Evolutionary conservation across 208 protist genomes (phyloP), one percentile per base, ranked within the genome.

Genomic region (Wallacemonas sp.): DNA sequence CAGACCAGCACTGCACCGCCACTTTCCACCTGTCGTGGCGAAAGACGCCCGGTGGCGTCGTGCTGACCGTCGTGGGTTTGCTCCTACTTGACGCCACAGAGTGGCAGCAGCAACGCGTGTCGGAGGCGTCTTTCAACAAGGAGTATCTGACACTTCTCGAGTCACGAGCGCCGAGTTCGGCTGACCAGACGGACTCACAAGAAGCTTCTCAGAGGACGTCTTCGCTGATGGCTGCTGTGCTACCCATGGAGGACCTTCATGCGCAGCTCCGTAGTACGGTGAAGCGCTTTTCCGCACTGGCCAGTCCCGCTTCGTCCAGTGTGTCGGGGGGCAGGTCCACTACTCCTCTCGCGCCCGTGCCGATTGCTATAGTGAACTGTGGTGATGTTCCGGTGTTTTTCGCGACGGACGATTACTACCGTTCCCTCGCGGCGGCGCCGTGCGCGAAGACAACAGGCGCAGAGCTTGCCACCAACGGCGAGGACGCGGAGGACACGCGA

Each of bases 81-180:
- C 44, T 86, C 19, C 72, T 71, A 0, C 41, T 38, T 4, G 39
- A 34, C 13, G 70, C 81, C 33, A 80, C 81, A 12, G 66, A 73
- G 12, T 48, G 71, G 36, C 76, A 87, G 41, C 79, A 83, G 65
- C 67, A 76, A 59, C 46, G 64, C 21, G 81, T 92, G 42, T 80
- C 71, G 8, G 68, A 75, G 33, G 32, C 34, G 0, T 50, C 62
- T n/a, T 89, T 78, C 71, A 54, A 78, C 69, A 55, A 45, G 4
- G 52, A 63, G 44, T 70, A 77, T 52, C 26, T 67, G 0, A 55
- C 22, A 22, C 9, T 62, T 22, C 26, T 33, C 21, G 62, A 42
- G 6, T 17, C 10, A 10, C 24, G 6, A 12, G 46, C 41, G 15
- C 58, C 37, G 5, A 4, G 27, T 17, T 26, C 22, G 37, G 32